A percentile compares a stretch with the other conserved stretches of the same genome.
Conservation (phyloP, 2,329 filamentous ascomycete species). For the Aspergillus phoenicis region DNA sequence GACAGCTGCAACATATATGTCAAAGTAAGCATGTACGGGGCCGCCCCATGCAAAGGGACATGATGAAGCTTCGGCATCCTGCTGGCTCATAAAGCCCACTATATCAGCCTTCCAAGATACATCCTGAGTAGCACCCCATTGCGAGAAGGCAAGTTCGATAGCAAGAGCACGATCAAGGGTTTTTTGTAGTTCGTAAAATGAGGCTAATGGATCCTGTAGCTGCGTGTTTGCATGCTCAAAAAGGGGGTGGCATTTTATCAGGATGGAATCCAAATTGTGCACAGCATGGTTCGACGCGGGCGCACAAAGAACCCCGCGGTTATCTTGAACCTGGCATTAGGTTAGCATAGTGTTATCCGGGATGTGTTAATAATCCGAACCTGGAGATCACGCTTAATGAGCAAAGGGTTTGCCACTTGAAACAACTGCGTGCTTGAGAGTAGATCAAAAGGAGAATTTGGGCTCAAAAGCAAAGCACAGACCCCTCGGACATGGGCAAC, state of each 20-base stretch:
- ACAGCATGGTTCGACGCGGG: no score
- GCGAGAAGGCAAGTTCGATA: background rate
- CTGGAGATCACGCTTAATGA: background rate
- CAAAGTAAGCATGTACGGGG: background rate
- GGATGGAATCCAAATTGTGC: no score
- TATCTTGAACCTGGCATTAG: no score
- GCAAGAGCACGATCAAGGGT: background rate
- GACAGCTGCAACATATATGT: slow-evolving; percentile 1
- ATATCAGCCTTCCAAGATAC: background rate
- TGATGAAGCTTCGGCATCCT: background rate
- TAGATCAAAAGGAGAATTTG: background rate
- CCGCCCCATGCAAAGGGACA: background rate
- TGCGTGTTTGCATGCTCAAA: no score
- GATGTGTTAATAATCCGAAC: background rate
- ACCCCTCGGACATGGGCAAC: background rate
- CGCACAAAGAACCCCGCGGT: no score
- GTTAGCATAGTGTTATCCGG: no score
- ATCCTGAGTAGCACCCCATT: background rate
- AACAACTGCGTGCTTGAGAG: background rate
- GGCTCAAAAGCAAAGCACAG: background rate
- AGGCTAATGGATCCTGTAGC: no score
- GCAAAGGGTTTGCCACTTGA: background rate
- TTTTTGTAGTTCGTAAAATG: no score
- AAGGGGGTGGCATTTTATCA: no score
- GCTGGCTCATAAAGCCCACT: background rate